phyloP scores from a whole-genome alignment of 352 stramenopile species.

The Elongisporangium senticosum region DNA sequence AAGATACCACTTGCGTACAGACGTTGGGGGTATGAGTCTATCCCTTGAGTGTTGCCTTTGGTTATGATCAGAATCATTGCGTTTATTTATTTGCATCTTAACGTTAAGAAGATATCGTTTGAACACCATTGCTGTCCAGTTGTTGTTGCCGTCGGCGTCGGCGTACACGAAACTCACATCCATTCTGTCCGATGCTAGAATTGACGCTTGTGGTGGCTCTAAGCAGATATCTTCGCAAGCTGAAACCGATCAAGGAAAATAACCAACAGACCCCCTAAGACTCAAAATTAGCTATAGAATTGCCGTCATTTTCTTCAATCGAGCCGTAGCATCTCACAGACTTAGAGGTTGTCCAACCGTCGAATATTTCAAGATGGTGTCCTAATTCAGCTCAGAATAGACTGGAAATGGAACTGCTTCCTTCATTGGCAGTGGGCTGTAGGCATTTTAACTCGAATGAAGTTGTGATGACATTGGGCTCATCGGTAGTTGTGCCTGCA shows the following conservation, averaged over 20 bases:
- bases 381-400: background rate
- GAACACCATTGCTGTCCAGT: conserved; percentile 14
- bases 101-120: conserved; percentile 16
- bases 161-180: conserved; percentile 4
- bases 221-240: no score
- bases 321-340: background rate
- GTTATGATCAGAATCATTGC: conserved; percentile 12
- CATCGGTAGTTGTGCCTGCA: background rate
- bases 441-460: no score
- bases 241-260: background rate
- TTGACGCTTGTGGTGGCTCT: no score
- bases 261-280: background rate
- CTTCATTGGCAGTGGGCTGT: no score
- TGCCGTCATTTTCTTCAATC: background rate
- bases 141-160: conserved; percentile 11
- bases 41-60: conserved; percentile 17
- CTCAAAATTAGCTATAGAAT: background rate
- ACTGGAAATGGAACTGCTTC: background rate
- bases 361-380: background rate
- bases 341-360: background rate
- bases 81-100: conserved; percentile 14
- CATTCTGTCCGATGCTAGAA: no score
- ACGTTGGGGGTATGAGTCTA: conserved; percentile 18
- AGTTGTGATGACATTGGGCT: background rate
- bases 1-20: conserved; percentile 22